Base-by-base conservation (phyloP, 305 asterid species). In the Andrographis paniculata region DNA sequence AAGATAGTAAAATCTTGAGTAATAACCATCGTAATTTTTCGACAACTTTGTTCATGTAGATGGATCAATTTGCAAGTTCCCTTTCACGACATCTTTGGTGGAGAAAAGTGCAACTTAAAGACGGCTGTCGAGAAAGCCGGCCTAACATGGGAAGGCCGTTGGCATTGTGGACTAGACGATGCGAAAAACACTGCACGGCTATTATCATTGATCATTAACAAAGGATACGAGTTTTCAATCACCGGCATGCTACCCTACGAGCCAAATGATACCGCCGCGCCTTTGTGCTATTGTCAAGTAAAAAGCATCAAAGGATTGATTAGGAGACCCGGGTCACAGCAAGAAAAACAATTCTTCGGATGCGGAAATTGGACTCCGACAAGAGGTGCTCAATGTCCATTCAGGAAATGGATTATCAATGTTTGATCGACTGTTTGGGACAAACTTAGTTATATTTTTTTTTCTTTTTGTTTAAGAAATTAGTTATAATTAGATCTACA, bases 11-110 rank as follows among this genome's bases (percentile, higher is more conserved):
- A n/a, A n/a, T n/a, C n/a, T n/a, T n/a, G n/a, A n/a, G n/a, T n/a
- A n/a, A n/a, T n/a, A n/a, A n/a, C n/a, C n/a, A n/a, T n/a, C n/a
- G n/a, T n/a, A n/a, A n/a, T n/a, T n/a, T 17, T 37, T n/a, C 2
- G 8, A 17, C 42, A 16, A 21, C 55, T 48, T 21, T 61, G 42
- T 58, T 62, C 62, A 42, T 41, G 45, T 70, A 81, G 93, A 65
- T 83, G 95, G 96, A 87, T 87, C 66, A 80, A 87, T 65, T 59
- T 87, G 74, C 76, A 77, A 72, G 83, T 83, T 53, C 93, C 95
- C 28, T 87, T 87, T 51, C 60, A 65, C 17, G 80, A 84, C 52
- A 75, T 80, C 50, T 83, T 87, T 45, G 95, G 96, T 17, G 80
- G 77, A 11, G 72, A 42, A 13, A 70, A 78, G 57, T 87, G 96